Evolutionary conservation across 2,329 filamentous ascomycete genomes (phyloP), one percentile per base, ranked within the genome.

Genomic region (Dactylonectria macrodidyma): DNA sequence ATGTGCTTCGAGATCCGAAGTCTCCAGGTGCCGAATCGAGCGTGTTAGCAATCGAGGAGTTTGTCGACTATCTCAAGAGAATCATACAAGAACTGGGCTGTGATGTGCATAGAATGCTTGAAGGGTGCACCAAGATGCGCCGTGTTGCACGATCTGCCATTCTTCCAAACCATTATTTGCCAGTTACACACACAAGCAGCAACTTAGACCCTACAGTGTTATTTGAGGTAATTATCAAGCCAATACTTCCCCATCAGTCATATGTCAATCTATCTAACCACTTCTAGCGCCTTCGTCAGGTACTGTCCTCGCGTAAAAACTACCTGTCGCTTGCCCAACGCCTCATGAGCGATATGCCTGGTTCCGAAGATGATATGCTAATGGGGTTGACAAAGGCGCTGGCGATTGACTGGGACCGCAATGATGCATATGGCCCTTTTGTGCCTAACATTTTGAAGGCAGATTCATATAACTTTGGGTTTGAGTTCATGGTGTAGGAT

Each of bases 361-460:
- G 6, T 30, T 51, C 48, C 22, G 48, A 51, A 14, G n/a, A 51
- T 24, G 48, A 51, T 11, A 8, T 26, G 24, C 22, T 30, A 11
- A 16, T 3, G 24, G 12, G 6, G 1, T 10, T 51, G 14, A n/a
- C 48, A 30, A 51, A 51, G 12, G 14, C n/a, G 14, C 24, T 51
- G 5, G 5, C 1, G 24, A 14, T 51, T 51, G 24, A n/a, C 10
- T 51, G 24, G 48, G 11, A 51, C 11, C 24, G 5, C 6, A 51
- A 9, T 14, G 48, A 51, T 51, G 24, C 48, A 33, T 33, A 51
- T n/a, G 48, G 48, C 48, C 48, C 48, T 8, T 51, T 51, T 51
- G 48, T 51, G 26, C 26, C 48, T 2, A 26, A 33, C 48, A 14
- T 30, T 51, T 7, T 51, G 2, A 51, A 33, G 24, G 48, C 48